Evolutionary conservation across 495 filamentous ascomycete genomes (phyloP).

Genomic region (Entonaema liquescens): DNA sequence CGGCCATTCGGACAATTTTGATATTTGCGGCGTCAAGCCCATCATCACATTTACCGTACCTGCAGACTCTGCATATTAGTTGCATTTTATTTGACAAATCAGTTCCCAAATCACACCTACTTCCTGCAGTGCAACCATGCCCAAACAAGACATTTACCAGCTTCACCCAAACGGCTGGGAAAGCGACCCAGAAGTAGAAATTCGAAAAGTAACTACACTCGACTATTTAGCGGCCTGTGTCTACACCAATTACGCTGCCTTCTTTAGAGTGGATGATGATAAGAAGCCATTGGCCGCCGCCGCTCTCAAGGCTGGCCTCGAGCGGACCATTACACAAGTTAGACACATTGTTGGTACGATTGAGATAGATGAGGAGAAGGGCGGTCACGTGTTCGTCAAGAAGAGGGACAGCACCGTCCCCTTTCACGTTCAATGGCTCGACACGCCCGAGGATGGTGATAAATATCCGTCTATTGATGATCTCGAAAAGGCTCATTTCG

Average conservation of each 20-base stretch:
- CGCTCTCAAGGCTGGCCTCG: conserved; percentile 49
- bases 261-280: conserved; percentile 50
- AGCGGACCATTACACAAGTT: conserved; percentile 52
- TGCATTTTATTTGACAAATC: neutral
- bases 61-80: neutral
- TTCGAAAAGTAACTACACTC: conserved; percentile 41
- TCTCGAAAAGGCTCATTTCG: conserved; percentile 46
- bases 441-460: conserved; percentile 45
- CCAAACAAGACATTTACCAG: conserved; percentile 6
- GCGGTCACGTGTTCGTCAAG: conserved; percentile 54
- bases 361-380: conserved; percentile 46
- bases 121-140: conserved; percentile 1
- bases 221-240: conserved; percentile 46
- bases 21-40: neutral
- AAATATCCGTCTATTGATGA: conserved; percentile 45
- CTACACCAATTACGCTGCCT: conserved; percentile 52
- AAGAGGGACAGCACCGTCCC: conserved; percentile 52
- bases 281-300: conserved; percentile 40
- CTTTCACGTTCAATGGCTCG: conserved; percentile 54
- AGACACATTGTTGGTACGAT: conserved; percentile 56
- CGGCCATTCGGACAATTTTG: neutral
- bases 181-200: conserved; percentile 8
- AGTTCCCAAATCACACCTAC: neutral
- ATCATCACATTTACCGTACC: neutral
- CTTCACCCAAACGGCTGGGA: conserved; percentile 9